phyloP scores from a whole-genome alignment of 1,284 basidiomycete genomes.

The Sphaerobolus stellatus region DNA sequence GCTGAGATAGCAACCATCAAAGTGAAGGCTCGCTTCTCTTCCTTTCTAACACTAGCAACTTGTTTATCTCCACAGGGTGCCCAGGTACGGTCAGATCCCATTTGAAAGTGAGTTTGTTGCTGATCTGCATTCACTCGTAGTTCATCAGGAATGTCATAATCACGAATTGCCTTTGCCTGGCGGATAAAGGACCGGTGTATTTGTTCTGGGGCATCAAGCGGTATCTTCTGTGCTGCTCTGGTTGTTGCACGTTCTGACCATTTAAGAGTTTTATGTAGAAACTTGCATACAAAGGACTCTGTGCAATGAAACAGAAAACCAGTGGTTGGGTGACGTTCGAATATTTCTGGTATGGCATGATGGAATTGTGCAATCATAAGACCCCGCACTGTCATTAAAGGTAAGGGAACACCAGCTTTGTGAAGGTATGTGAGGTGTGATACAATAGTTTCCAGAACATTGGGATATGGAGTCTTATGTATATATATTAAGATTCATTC shows the following conservation, averaged over 20 bases:
- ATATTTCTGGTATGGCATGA: neutral
- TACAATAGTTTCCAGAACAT: neutral
- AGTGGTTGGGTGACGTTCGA: neutral
- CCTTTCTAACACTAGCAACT: no score
- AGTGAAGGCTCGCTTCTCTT: no score
- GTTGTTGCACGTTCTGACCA: constrained; percentile 23
- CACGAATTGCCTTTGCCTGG: no score
- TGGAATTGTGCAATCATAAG: constrained; percentile 1
- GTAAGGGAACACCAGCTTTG: neutral
- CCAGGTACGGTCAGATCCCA: no score
- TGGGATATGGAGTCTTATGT: constrained; percentile 2
- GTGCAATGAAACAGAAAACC: neutral
- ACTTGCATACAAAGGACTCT: constrained; percentile 1
- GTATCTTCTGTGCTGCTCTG: constrained; percentile 35
- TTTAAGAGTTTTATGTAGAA: neutral
- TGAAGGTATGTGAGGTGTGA: neutral
- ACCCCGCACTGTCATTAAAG: neutral
- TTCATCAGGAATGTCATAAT: no score
- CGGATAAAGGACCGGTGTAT: no score
- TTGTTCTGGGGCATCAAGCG: constrained; percentile 29
- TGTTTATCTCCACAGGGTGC: no score
- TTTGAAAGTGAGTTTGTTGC: no score
- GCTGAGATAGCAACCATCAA: no score
- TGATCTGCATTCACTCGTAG: no score
- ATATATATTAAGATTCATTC: neutral